phyloP scores from a whole-genome alignment of 2,329 filamentous ascomycete genomes.

The Monosporascus sp. region DNA sequence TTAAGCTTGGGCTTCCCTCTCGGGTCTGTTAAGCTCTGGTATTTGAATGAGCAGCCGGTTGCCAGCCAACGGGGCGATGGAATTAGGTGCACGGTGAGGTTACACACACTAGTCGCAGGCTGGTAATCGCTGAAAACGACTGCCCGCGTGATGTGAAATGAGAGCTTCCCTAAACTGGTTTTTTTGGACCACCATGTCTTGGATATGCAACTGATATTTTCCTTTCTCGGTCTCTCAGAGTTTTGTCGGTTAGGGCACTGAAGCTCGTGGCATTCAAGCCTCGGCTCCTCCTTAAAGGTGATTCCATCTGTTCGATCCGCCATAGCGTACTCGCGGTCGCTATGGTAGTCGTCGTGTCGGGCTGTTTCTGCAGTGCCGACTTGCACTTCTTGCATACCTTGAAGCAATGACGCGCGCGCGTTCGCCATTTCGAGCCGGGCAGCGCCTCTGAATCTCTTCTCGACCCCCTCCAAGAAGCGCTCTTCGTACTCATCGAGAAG shows the following conservation, averaged over 20 bases:
- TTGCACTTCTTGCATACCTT: constrained; percentile 2
- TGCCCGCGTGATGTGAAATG: background rate
- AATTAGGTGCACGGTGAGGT: constrained; percentile 4
- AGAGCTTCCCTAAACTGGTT: constrained; percentile 1
- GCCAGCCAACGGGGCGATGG: constrained; percentile 9
- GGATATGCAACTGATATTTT: constrained; percentile 1
- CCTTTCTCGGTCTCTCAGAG: background rate
- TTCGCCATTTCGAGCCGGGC: constrained; percentile 3
- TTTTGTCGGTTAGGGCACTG: background rate
- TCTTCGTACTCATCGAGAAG: constrained; percentile 12
- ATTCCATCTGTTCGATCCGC: too few species aligned
- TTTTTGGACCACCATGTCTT: background rate
- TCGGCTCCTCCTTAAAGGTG: too few species aligned
- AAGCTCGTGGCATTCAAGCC: background rate
- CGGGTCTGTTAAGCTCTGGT: constrained; percentile 4
- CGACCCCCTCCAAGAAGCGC: constrained; percentile 3
- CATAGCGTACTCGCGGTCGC: background rate
- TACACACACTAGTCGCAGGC: constrained; percentile 1
- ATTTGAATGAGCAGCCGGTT: constrained; percentile 8
- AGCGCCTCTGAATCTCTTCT: constrained; percentile 6
- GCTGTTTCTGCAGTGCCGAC: background rate
- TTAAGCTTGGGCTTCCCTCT: constrained; percentile 4
- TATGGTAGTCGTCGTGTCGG: background rate
- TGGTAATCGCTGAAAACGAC: constrained; percentile 1
- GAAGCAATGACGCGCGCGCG: background rate